Conservation (phyloP, 2,329 filamentous ascomycete species). For the Pseudovirgaria hyperparasitica region DNA sequence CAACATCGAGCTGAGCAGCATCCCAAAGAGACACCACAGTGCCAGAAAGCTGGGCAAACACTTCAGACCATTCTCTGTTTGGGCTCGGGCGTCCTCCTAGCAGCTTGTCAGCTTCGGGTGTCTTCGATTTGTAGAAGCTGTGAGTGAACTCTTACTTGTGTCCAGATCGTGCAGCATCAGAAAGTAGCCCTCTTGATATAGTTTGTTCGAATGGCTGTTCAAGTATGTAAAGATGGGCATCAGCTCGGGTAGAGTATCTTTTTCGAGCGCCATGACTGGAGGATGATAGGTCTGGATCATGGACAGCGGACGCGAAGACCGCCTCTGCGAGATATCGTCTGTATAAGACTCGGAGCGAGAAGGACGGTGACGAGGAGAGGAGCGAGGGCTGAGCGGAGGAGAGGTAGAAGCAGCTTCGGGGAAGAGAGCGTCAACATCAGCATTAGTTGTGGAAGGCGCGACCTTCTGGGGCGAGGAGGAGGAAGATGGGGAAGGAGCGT, state of each 20-base stretch:
- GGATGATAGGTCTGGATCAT: conserved; percentile 80
- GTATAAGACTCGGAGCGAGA: no score
- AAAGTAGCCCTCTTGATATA: conserved; percentile 97
- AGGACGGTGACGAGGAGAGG: conserved; percentile 27
- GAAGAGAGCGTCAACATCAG: conserved; percentile 8
- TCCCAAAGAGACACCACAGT: conserved; percentile 95
- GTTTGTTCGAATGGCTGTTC: conserved; percentile 89
- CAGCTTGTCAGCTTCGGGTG: conserved; percentile 12
- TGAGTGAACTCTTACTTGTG: conserved; percentile 49
- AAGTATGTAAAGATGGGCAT: conserved; percentile 88
- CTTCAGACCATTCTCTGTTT: conserved; percentile 89
- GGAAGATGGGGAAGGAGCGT: conserved; percentile 16
- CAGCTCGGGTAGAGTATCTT: conserved; percentile 82
- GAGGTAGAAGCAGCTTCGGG: conserved; percentile 11
- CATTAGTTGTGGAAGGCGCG: conserved; percentile 15
- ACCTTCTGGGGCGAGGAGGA: conserved; percentile 19
- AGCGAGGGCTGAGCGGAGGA: conserved; percentile 16
- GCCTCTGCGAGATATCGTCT: no score
- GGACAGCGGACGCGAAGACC: conserved; percentile 60
- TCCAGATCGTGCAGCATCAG: conserved; percentile 94
- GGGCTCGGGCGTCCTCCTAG: conserved; percentile 74
- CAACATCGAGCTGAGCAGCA: conserved; percentile 77
- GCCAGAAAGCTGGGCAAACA: conserved; percentile 90
- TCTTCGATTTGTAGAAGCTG: conserved; percentile 1
- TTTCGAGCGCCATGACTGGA: conserved; percentile 69